These are phyloP conservation scores for Grifola frondosa DNA, from an alignment of 1,284 basidiomycete species.

Conservation along the genomic window DNA sequence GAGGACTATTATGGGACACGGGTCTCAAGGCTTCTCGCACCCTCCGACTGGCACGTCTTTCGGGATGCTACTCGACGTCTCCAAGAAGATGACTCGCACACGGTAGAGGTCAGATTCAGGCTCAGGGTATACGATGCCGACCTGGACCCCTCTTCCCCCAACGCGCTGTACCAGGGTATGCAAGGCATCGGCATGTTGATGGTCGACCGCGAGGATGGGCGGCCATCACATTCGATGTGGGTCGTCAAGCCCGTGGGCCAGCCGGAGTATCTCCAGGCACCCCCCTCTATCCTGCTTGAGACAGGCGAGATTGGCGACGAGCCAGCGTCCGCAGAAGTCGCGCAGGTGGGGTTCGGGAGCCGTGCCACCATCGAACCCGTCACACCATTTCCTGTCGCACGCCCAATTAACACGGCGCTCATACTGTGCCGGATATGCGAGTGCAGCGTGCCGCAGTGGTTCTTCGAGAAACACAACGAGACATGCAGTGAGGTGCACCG, in stretches of 20 bases:
- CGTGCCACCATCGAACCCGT: slow-evolving; percentile 43
- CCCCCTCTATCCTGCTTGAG: slow-evolving; percentile 56
- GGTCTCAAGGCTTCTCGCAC: slow-evolving; percentile 81
- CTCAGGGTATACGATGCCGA: slow-evolving; percentile 66
- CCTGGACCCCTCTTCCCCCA: slow-evolving; percentile 48
- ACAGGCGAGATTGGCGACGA: slow-evolving; percentile 54
- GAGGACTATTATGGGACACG: slow-evolving; percentile 78
- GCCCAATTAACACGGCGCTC: slow-evolving; percentile 79
- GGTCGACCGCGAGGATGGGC: slow-evolving; percentile 84
- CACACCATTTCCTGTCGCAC: slow-evolving; percentile 70
- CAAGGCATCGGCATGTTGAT: slow-evolving; percentile 99
- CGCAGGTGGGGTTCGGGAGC: slow-evolving; percentile 33
- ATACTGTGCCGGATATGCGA: slow-evolving; percentile 99
- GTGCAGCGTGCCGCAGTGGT: slow-evolving; percentile 96
- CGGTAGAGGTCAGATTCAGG: slow-evolving; percentile 89
- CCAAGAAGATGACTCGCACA: slow-evolving; percentile 90
- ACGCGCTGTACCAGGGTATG: slow-evolving; percentile 78
- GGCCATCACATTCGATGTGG: slow-evolving; percentile 98
- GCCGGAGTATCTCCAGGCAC: slow-evolving; percentile 63
- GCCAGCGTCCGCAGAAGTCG: slow-evolving; percentile 33
- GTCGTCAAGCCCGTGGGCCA: slow-evolving; percentile 86
- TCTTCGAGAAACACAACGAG: slow-evolving; percentile 99
- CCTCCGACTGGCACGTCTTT: slow-evolving; percentile 86
- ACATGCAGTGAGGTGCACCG: slow-evolving; percentile 97
- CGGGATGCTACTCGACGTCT: slow-evolving; percentile 85